Evolutionary conservation across 2,329 filamentous ascomycete genomes (phyloP).

Genomic region (Aspergillus amoenus): DNA sequence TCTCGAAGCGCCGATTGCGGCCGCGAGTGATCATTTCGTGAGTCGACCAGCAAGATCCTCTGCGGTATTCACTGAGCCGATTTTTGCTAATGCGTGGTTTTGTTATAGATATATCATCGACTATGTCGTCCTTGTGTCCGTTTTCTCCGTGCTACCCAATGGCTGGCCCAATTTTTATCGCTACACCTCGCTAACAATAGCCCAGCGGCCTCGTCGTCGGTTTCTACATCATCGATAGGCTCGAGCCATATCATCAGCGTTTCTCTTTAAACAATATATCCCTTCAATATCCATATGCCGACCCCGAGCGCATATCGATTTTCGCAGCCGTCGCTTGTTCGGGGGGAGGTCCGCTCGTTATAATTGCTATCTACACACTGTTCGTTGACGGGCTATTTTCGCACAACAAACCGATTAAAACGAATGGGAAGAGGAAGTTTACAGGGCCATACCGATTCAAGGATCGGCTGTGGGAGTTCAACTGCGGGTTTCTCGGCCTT

Average conservation of each 20-base stretch:
- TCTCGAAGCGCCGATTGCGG: constrained; percentile 53
- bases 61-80: neutral
- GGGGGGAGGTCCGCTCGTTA: constrained; percentile 48
- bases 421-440: constrained; percentile 38
- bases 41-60: constrained; percentile 20
- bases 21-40: constrained; percentile 55
- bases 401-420: constrained; percentile 42
- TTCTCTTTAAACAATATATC: constrained; percentile 58
- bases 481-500: constrained; percentile 60
- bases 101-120: constrained; percentile 54
- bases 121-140: constrained; percentile 60
- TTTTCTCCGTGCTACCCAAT: constrained; percentile 8
- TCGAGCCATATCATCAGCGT: constrained; percentile 57
- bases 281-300: constrained; percentile 59
- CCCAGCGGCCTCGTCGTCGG: constrained; percentile 50
- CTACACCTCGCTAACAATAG: constrained; percentile 7
- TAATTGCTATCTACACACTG: constrained; percentile 58
- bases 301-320: constrained; percentile 56
- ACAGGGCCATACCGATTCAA: constrained; percentile 53
- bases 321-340: constrained; percentile 50
- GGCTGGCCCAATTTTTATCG: neutral
- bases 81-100: neutral
- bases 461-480: constrained; percentile 62
- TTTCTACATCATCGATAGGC: constrained; percentile 54
- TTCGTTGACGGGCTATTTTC: constrained; percentile 60